Evolutionary conservation across 208 protist species (phyloP), one percentile per base, ranked within the genome.

Genomic region (Leishmania gerbilli): DNA sequence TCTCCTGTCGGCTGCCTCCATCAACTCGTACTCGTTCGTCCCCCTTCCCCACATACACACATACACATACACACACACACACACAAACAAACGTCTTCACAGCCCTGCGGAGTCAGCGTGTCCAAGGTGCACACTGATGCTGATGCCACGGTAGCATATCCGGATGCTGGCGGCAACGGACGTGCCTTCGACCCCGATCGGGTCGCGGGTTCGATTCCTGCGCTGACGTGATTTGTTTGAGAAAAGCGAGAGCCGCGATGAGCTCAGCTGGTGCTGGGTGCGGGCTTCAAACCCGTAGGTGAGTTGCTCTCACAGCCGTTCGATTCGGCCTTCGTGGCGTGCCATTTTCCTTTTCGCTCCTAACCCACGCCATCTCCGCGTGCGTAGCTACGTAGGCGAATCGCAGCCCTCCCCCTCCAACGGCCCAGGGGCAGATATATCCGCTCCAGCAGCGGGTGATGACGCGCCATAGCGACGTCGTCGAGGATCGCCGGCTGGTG

Each of bases 301-400:
- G 93, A 93, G 93, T 95, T 94, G 93, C 85, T 90, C 93, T 95
- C 93, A 93, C 93, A 97, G 93, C 93, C 93, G 93, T 97, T 95
- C 93, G 93, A 97, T 97, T 97, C 93, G 93, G 93, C 93, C 93
- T 97, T 97, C 87, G 93, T 91, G 93, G 93, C 90, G 93, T 95
- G 76, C 80, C 55, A 79, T 84, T 82, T 88, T 88, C 86, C 88
- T 81, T 88, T 68, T 67, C 37, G 6, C 81, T 31, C 19, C 49
- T 34, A 9, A 9, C 7, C 2, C n/a, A 53, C 51, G n/a, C 21
- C 34, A 27, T 55, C 67, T 55, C 45, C 71, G 7, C 55, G 56
- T 77, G 53, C 11, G 55, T 24, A 11, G 55, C 42, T 75, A n/a
- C 47, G 71, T 58, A 34, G 6, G 71, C 37, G 42, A 31, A 21